phyloP scores from a whole-genome alignment of 352 stramenopile species.

The Globisporangium echinulatum region DNA sequence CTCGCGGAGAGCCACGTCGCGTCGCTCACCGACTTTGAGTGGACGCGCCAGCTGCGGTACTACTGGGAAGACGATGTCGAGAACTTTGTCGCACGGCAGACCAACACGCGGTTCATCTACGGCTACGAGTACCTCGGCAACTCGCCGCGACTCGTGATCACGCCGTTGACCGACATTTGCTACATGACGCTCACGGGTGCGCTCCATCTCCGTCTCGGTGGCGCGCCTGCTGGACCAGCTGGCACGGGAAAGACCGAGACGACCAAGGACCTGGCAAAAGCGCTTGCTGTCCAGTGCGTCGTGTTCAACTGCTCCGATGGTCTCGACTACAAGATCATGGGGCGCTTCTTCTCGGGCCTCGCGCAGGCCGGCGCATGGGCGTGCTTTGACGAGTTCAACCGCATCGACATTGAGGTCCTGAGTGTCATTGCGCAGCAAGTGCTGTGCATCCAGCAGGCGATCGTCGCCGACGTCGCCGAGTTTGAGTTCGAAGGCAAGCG shows the following conservation, averaged over 20 bases:
- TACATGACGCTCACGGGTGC: slow-evolving; percentile 95
- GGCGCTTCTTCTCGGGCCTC: slow-evolving; percentile 92
- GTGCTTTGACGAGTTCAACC: slow-evolving; percentile 96
- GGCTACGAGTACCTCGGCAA: slow-evolving; percentile 85
- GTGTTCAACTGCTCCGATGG: slow-evolving; percentile 96
- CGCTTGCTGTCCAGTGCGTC: slow-evolving; percentile 91
- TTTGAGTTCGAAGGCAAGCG: slow-evolving; percentile 94
- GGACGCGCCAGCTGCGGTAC: slow-evolving; percentile 87
- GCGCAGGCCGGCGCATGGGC: slow-evolving; percentile 91
- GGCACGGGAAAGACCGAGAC: slow-evolving; percentile 95
- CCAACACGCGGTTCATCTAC: slow-evolving; percentile 82
- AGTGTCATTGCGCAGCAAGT: slow-evolving; percentile 96
- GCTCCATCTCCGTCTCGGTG: slow-evolving; percentile 88
- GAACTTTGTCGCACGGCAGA: slow-evolving; percentile 80
- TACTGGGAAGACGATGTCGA: slow-evolving; percentile 86
- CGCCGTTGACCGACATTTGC: slow-evolving; percentile 81
- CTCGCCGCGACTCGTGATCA: slow-evolving; percentile 78
- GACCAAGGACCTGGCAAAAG: slow-evolving; percentile 93
- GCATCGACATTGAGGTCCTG: slow-evolving; percentile 94
- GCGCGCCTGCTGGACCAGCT: slow-evolving; percentile 88
- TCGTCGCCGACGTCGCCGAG: slow-evolving; percentile 80
- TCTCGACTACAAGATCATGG: slow-evolving; percentile 97
- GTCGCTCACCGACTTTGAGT: slow-evolving; percentile 87
- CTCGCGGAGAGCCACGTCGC: slow-evolving; percentile 76
- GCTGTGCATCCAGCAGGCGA: slow-evolving; percentile 92